Percentiles rank a stretch among this genome's conserved stretches.
These are phyloP conservation scores for Xylaria sp. DNA, from an alignment of 2,329 filamentous ascomycete species.

Conservation along the genomic window DNA sequence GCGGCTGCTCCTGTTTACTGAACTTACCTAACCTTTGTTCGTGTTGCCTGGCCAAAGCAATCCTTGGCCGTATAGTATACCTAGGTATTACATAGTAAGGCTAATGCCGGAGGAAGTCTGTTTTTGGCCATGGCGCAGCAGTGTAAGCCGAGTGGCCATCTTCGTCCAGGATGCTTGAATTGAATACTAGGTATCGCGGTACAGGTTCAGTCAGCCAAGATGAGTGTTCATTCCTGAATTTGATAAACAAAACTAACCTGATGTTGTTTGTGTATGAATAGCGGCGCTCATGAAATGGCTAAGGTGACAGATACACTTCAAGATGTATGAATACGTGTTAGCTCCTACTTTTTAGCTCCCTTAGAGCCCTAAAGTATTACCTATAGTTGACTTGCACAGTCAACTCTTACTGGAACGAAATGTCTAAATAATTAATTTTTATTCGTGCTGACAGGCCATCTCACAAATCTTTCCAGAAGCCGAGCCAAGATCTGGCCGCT, in stretches of 20 bases:
- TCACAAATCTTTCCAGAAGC: slow-evolving; percentile 11
- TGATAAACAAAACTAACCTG: not conserved
- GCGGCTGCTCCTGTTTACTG: not conserved
- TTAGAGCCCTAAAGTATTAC: not conserved
- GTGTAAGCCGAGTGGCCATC: not conserved
- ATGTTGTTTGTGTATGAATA: no score
- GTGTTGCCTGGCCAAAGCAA: slow-evolving; percentile 3
- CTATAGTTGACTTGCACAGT: not conserved
- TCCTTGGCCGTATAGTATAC: not conserved
- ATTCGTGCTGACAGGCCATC: slow-evolving; percentile 19
- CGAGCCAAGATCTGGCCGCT: slow-evolving; percentile 8
- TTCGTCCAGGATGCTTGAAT: not conserved
- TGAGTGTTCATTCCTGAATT: not conserved
- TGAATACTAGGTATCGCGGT: not conserved
- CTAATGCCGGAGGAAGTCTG: not conserved
- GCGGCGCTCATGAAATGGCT: not conserved
- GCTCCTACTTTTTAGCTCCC: not conserved
- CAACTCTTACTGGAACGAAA: not conserved
- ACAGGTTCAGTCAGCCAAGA: not conserved
- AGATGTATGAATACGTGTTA: not conserved
- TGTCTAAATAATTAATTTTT: not conserved
- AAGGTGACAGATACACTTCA: not conserved
- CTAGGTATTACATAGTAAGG: not conserved
- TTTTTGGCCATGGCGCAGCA: not conserved
- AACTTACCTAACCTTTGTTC: not conserved